phyloP scores from a whole-genome alignment of 2,329 filamentous ascomycete species.

The Neonectria hederae region DNA sequence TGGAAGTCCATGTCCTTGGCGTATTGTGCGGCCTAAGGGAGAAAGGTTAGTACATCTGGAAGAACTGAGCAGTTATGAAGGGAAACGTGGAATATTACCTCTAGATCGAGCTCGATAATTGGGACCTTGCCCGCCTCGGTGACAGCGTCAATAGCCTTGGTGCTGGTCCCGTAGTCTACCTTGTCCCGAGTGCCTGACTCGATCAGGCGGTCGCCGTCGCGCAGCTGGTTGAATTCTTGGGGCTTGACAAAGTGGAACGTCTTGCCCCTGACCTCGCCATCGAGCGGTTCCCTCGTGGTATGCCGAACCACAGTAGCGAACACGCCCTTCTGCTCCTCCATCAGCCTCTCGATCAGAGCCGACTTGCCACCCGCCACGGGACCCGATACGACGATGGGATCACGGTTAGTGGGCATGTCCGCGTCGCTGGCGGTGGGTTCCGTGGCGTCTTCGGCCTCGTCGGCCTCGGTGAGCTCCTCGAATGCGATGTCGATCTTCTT shows the following conservation, averaged over 20 bases:
- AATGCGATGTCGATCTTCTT: conserved; percentile 73
- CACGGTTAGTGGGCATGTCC: conserved; percentile 58
- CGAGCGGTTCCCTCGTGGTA: conserved; percentile 60
- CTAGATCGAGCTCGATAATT: conserved; percentile 61
- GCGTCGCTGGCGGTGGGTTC: conserved; percentile 45
- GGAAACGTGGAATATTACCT: conserved; percentile 52
- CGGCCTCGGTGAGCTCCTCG: conserved; percentile 55
- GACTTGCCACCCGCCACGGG: conserved; percentile 70
- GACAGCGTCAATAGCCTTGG: conserved; percentile 61
- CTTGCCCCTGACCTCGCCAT: conserved; percentile 62
- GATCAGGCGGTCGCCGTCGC: conserved; percentile 68
- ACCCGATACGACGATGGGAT: conserved; percentile 74
- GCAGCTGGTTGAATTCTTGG: conserved; percentile 65
- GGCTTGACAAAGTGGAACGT: conserved; percentile 66
- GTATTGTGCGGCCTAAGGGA: conserved; percentile 61
- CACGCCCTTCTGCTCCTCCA: conserved; percentile 70
- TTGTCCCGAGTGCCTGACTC: conserved; percentile 63
- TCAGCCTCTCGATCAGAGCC: conserved; percentile 69
- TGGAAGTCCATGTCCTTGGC: conserved; percentile 66
- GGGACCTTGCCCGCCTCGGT: conserved; percentile 67
- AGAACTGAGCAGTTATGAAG: not conserved
- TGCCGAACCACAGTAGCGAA: conserved; percentile 69
- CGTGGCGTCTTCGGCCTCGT: conserved; percentile 48
- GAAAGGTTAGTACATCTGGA: not conserved
- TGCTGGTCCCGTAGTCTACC: conserved; percentile 65